A percentile compares a stretch with the other conserved stretches of the same genome.
Conservation (phyloP, 495 filamentous ascomycete species). For the Rhizodiscina lignyota region DNA sequence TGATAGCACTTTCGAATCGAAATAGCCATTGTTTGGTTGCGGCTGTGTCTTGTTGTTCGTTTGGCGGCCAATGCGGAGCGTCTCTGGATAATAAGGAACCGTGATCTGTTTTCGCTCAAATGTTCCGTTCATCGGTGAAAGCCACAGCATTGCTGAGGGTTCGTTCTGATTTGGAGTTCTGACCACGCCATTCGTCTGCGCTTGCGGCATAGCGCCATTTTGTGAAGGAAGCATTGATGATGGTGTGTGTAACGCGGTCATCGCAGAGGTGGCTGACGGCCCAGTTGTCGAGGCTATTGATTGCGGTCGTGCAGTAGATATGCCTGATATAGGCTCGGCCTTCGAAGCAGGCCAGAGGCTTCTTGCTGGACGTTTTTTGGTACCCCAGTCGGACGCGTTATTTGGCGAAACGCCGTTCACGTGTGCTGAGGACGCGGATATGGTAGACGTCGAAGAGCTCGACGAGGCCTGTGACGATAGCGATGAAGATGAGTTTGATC, state of each 20-base stretch:
- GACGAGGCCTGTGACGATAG: conserved; percentile 21
- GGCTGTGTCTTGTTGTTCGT: conserved; percentile 93
- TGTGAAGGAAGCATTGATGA: conserved; percentile 57
- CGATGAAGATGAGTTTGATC: conserved; percentile 79
- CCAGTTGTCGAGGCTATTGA: conserved; percentile 45
- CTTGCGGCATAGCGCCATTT: conserved; percentile 38
- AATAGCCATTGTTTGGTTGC: conserved; percentile 78
- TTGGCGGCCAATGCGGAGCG: conserved; percentile 83
- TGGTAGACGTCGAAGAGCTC: conserved; percentile 22
- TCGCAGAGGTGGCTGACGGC: conserved; percentile 45
- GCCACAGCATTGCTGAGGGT: conserved; percentile 55
- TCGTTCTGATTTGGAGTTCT: conserved; percentile 32
- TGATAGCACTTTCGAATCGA: conserved; percentile 94
- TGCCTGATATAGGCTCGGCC: conserved; percentile 45
- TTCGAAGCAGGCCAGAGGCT: conserved; percentile 57
- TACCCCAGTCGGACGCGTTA: conserved; percentile 28
- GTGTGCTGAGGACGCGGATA: conserved; percentile 26
- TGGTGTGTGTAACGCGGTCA: conserved; percentile 62
- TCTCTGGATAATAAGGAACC: conserved; percentile 76
- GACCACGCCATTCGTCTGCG: conserved; percentile 41
- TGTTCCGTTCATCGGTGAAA: conserved; percentile 79
- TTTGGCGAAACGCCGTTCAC: conserved; percentile 30
- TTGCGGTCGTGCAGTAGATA: conserved; percentile 45
- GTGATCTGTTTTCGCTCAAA: conserved; percentile 94
- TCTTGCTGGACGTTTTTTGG: conserved; percentile 47